These are phyloP conservation scores for Termitomyces bulborhizus DNA, from an alignment of 768 basidiomycete species.

Conservation along the genomic window DNA sequence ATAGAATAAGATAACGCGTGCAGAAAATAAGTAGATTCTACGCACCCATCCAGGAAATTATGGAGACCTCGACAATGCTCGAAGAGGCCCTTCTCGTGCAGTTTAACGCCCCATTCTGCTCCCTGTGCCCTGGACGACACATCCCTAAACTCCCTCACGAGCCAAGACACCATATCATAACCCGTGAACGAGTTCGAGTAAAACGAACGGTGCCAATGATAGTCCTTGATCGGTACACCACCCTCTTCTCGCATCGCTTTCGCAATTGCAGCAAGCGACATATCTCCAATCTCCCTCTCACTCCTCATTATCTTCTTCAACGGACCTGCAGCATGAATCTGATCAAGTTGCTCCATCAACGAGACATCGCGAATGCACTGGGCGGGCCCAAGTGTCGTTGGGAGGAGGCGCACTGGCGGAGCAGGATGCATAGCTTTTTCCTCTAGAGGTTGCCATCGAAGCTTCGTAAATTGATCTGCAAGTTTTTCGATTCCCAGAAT, in stretches of 20 bases:
- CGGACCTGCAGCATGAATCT: constrained; percentile 70
- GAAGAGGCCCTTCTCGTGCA: constrained; percentile 80
- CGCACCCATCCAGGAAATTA: constrained; percentile 84
- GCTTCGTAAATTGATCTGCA: constrained; percentile 79
- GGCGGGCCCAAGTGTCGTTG: constrained; percentile 80
- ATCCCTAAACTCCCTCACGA: constrained; percentile 87
- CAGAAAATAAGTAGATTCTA: background rate
- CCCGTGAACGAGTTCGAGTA: constrained; percentile 87
- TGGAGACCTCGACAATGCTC: constrained; percentile 77
- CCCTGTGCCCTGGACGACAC: constrained; percentile 79
- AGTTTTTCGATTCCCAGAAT: constrained; percentile 89
- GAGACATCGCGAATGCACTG: constrained; percentile 73
- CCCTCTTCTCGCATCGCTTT: constrained; percentile 85
- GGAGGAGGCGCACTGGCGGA: constrained; percentile 69
- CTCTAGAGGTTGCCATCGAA: constrained; percentile 70
- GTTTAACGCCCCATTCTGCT: constrained; percentile 66
- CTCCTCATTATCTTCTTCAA: constrained; percentile 78
- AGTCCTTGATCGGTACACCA: constrained; percentile 76
- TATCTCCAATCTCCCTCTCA: constrained; percentile 64
- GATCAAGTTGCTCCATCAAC: constrained; percentile 75
- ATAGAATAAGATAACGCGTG: background rate
- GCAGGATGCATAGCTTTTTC: constrained; percentile 41
- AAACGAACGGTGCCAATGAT: constrained; percentile 72
- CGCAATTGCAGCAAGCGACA: constrained; percentile 58
- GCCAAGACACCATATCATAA: constrained; percentile 85